Base-by-base conservation (phyloP, 2,329 filamentous ascomycete species). In the Zarea fungicola region DNA sequence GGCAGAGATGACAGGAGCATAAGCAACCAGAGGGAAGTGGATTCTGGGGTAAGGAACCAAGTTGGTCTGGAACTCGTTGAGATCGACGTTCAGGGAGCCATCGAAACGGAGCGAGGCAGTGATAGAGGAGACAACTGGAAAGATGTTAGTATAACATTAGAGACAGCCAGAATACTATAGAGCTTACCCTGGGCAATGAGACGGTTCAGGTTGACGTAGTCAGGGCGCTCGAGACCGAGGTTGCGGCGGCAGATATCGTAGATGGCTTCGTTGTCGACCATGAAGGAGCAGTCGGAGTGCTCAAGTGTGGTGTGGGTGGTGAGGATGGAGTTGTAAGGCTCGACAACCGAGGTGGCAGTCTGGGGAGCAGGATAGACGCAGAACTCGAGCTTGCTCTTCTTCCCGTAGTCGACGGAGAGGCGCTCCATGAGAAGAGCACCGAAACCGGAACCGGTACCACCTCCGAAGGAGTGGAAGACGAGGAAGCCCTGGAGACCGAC, bases 31-130 rank as follows among this genome's bases (percentile, higher is more conserved):
- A 68, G 92, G 92, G 86, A 96, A 99, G 78, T 99, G 92, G 66
- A 99, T 99, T 76, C 92, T 90, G 58, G 92, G 92, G 77, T 97
- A 99, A 54, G 92, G 92, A 55, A 99, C 92, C 74, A 99, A 76
- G 81, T 99, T 99, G 75, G 92, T 99, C 83, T 99, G 92, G 88
- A 99, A 99, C 80, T 99, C 92, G 81, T 96, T 96, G 60, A 99
- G 77, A 73, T 99, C 92, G 76, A 99, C 93, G 76, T 99, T 99
- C 63, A 99, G 87, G 60, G 93, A 96, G 59, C 92, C 92, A 67
- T 97, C 92, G 75, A 97, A 99, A 68, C 92, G 91, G 65, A 99
- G 90, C 59, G 92, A 97, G 58, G 92, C 91, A 60, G 92, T 99
- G 74, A 97, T 97, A 63, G 92, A 97, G 47, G 91, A 96, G 62